phyloP scores from a whole-genome alignment of 2,329 filamentous ascomycete species.

The Nemania serpens region DNA sequence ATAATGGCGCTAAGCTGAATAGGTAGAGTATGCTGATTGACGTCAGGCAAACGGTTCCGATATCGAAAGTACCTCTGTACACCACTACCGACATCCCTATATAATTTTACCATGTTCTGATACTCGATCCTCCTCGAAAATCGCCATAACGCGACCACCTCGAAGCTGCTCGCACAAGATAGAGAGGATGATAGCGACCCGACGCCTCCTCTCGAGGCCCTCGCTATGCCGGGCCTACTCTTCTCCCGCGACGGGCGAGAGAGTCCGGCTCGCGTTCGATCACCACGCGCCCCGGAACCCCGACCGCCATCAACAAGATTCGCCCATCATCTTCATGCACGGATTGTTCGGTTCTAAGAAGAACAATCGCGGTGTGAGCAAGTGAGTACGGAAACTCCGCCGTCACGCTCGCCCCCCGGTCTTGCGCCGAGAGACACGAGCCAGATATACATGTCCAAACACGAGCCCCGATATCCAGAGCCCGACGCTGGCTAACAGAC shows the following conservation, averaged over 20 bases:
- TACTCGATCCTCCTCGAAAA: too few species aligned
- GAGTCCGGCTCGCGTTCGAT: slow-evolving; percentile 62
- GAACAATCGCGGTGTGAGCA: slow-evolving; percentile 94
- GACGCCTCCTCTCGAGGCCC: slow-evolving; percentile 16
- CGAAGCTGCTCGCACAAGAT: too few species aligned
- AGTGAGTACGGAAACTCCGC: slow-evolving; percentile 62
- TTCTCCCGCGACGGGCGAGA: slow-evolving; percentile 7
- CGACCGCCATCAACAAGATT: slow-evolving; percentile 46
- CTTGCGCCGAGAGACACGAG: background rate
- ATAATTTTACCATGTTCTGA: too few species aligned
- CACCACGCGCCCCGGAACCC: slow-evolving; percentile 63
- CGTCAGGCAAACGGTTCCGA: too few species aligned
- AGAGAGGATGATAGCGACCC: slow-evolving; percentile 15
- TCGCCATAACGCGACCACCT: too few species aligned
- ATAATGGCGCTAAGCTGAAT: too few species aligned
- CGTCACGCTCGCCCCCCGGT: background rate
- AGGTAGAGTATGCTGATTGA: too few species aligned
- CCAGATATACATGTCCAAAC: too few species aligned
- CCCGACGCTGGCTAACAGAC: background rate
- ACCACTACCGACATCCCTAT: too few species aligned
- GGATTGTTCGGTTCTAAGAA: slow-evolving; percentile 94
- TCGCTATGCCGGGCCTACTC: slow-evolving; percentile 22
- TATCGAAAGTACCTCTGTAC: too few species aligned
- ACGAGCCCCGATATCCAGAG: background rate
- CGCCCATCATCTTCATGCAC: slow-evolving; percentile 85